Evolutionary conservation across 73 alveolate genomes (phyloP).

Genomic region (Tetrahymena borealis): DNA sequence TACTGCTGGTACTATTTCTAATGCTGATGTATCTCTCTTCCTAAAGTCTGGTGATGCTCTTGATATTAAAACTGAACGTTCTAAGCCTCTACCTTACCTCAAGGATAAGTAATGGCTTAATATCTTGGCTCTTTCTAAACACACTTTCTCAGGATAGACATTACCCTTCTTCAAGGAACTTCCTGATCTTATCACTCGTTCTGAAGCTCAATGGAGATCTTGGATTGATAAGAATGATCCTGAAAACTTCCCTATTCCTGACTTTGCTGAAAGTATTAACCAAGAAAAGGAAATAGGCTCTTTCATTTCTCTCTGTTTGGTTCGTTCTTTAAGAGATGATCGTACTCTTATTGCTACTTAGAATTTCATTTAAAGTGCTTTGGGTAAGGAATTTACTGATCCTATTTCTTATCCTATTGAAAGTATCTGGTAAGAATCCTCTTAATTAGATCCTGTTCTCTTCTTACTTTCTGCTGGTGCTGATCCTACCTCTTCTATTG

Average conservation of each 20-base stretch:
- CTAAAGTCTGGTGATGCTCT: conserved; percentile 97
- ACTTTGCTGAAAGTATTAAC: conserved; percentile 84
- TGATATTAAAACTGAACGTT: conserved; percentile 87
- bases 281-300: conserved; percentile 83
- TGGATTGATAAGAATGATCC: conserved; percentile 82
- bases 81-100: conserved; percentile 90
- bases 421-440: conserved; percentile 86
- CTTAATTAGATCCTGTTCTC: conserved; percentile 88
- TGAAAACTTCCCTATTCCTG: conserved; percentile 90
- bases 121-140: conserved; percentile 93
- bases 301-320: conserved; percentile 88
- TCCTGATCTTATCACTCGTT: conserved; percentile 64
- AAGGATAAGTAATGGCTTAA: conserved; percentile 96
- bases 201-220: conserved; percentile 65
- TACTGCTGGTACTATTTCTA: conserved; percentile 88
- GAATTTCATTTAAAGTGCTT: conserved; percentile 82
- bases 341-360: conserved; percentile 92
- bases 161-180: conserved; percentile 77
- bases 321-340: conserved; percentile 96
- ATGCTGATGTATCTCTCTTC: conserved; percentile 90
- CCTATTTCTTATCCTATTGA: conserved; percentile 98
- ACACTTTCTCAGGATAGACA: conserved; percentile 91
- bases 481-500: conserved; percentile 98
- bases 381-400: conserved; percentile 90
- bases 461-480: conserved; percentile 99